These are phyloP conservation scores for Aspergillus floridensis DNA, from an alignment of 2,329 filamentous ascomycete genomes.

Conservation along the genomic window DNA sequence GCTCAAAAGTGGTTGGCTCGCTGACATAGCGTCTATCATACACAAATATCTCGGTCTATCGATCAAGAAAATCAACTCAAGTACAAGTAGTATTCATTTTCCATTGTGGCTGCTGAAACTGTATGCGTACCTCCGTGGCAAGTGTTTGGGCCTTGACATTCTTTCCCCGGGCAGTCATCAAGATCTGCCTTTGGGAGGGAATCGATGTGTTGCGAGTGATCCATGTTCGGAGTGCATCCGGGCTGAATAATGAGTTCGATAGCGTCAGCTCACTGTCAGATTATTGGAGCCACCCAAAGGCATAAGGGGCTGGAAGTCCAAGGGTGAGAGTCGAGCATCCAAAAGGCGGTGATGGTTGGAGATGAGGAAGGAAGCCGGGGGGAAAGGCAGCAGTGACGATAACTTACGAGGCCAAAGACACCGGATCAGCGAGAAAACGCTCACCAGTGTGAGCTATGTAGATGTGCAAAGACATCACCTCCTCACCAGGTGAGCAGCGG, in stretches of 20 bases:
- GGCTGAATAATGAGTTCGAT: conserved; percentile 46
- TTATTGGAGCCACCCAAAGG: background rate
- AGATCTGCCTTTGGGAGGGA: conserved; percentile 73
- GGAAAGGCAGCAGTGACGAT: background rate
- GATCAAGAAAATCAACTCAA: background rate
- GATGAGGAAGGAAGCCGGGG: background rate
- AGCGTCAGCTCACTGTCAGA: conserved; percentile 12
- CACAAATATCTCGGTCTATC: conserved; percentile 80
- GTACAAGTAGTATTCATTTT: background rate
- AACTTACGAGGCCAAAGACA: conserved; percentile 70
- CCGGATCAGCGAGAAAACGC: conserved; percentile 74
- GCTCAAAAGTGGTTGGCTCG: conserved; percentile 47
- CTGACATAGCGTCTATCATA: conserved; percentile 77
- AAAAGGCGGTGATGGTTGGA: background rate
- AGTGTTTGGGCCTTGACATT: conserved; percentile 78
- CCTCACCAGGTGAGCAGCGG: conserved; percentile 31
- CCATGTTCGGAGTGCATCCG: conserved; percentile 83
- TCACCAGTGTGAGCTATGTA: conserved; percentile 92
- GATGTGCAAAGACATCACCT: conserved; percentile 81
- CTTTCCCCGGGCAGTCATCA: conserved; percentile 80
- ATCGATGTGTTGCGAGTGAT: conserved; percentile 73
- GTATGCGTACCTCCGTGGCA: conserved; percentile 66
- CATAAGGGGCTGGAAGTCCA: background rate
- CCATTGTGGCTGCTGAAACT: background rate
- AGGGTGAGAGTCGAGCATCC: conserved; percentile 9